A percentile compares a stretch with the other conserved stretches of the same genome.
These are phyloP conservation scores for Urtica urens DNA, from an alignment of 306 rosid genomes.

Conservation along the genomic window DNA sequence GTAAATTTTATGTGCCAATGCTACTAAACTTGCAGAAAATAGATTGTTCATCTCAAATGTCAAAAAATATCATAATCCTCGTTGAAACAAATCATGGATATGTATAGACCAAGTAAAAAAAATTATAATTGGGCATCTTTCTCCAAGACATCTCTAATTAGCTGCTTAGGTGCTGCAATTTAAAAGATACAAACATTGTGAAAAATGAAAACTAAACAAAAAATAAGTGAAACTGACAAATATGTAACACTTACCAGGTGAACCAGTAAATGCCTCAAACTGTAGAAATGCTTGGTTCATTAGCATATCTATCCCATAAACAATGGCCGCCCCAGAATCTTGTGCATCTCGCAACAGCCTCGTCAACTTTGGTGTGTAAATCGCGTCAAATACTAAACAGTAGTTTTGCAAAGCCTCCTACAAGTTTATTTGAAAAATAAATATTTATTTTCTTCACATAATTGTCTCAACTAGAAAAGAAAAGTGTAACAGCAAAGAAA, in stretches of 20 bases:
- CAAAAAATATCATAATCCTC: no score
- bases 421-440: neutral
- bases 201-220: neutral
- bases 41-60: no score
- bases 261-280: constrained; percentile 43
- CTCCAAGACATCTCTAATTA: constrained; percentile 35
- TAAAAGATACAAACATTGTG: neutral
- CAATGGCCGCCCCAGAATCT: constrained; percentile 40
- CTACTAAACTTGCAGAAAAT: no score
- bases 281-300: constrained; percentile 58
- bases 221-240: neutral
- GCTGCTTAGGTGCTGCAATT: constrained; percentile 49
- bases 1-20: no score
- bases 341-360: constrained; percentile 60
- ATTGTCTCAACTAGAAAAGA: neutral
- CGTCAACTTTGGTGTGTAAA: constrained; percentile 54
- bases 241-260: constrained; percentile 30
- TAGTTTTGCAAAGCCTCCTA: constrained; percentile 51
- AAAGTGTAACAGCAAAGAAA: no score
- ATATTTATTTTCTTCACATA: neutral
- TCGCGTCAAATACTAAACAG: constrained; percentile 56
- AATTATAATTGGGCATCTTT: no score
- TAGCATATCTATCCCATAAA: constrained; percentile 59
- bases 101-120: no score
- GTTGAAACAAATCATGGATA: no score